Conservation (phyloP, 2,329 filamentous ascomycete species). For the Berkeleyomyces rouxiae region DNA sequence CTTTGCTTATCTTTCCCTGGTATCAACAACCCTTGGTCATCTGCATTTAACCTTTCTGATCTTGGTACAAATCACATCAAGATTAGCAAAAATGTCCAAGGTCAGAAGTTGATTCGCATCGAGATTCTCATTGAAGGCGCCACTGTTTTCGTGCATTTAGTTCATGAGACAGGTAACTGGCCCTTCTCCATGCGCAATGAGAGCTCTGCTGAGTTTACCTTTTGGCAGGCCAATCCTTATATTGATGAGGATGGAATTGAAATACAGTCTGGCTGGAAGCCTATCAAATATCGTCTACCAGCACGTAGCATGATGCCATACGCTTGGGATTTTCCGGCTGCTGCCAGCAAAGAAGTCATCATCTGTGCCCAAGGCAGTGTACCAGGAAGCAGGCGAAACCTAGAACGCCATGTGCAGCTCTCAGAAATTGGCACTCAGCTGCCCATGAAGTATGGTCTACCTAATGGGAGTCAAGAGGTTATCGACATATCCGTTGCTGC, state of each 20-base stretch:
- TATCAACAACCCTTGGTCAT: slow-evolving; percentile 93
- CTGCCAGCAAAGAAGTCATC: slow-evolving; percentile 88
- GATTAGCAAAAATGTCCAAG: slow-evolving; percentile 74
- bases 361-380: slow-evolving; percentile 48
- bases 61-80: slow-evolving; percentile 87
- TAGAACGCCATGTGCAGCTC: slow-evolving; percentile 81
- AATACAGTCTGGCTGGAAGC: slow-evolving; percentile 77
- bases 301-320: slow-evolving; percentile 98
- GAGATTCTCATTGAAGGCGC: slow-evolving; percentile 86
- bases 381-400: slow-evolving; percentile 19
- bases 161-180: slow-evolving; percentile 86
- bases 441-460: slow-evolving; percentile 72
- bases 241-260: slow-evolving; percentile 76
- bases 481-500: slow-evolving; percentile 95
- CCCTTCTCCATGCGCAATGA: slow-evolving; percentile 98
- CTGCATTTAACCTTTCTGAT: slow-evolving; percentile 93
- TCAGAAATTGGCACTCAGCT: slow-evolving; percentile 93
- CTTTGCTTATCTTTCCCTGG: slow-evolving; percentile 85
- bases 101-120: slow-evolving; percentile 71
- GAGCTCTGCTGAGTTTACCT: slow-evolving; percentile 90
- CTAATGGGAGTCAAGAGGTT: slow-evolving; percentile 58
- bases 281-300: slow-evolving; percentile 80
- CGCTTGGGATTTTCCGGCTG: slow-evolving; percentile 95
- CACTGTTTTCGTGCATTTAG: slow-evolving; percentile 84
- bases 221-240: slow-evolving; percentile 88